Conservation (phyloP, 179 eudicot species). For the Gypsophila paniculata region DNA sequence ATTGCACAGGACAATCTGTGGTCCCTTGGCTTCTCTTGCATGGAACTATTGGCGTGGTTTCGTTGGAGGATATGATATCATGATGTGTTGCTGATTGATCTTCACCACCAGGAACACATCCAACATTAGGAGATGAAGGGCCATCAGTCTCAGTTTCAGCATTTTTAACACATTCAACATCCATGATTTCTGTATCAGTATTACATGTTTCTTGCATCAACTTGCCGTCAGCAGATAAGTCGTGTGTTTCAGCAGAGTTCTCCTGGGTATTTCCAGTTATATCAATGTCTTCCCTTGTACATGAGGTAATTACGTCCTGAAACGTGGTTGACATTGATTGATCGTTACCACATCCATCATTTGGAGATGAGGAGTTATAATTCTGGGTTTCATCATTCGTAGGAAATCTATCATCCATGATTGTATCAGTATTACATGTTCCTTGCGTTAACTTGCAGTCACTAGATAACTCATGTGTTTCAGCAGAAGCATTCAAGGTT, state of each 20-base stretch:
- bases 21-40: constrained; percentile 23
- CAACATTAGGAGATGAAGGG: constrained; percentile 10
- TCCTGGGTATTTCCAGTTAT: constrained; percentile 2
- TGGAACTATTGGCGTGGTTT: constrained; percentile 16
- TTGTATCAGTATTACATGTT: background rate
- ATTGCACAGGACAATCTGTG: constrained; percentile 5
- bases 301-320: background rate
- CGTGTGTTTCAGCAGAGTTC: constrained; percentile 22
- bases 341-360: background rate
- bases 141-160: no score
- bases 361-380: background rate
- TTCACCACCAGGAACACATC: constrained; percentile 8
- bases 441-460: constrained; percentile 10
- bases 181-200: background rate
- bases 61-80: constrained; percentile 17
- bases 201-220: background rate
- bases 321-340: no score
- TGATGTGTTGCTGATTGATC: constrained; percentile 16
- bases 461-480: constrained; percentile 17
- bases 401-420: background rate
- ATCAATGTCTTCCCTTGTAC: constrained; percentile 16
- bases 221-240: constrained; percentile 14
- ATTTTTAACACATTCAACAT: background rate
- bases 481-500: constrained; percentile 18
- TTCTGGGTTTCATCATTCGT: constrained; percentile 11